These are phyloP conservation scores for Lanzia echinophila DNA, from an alignment of 2,329 filamentous ascomycete species.

Conservation along the genomic window DNA sequence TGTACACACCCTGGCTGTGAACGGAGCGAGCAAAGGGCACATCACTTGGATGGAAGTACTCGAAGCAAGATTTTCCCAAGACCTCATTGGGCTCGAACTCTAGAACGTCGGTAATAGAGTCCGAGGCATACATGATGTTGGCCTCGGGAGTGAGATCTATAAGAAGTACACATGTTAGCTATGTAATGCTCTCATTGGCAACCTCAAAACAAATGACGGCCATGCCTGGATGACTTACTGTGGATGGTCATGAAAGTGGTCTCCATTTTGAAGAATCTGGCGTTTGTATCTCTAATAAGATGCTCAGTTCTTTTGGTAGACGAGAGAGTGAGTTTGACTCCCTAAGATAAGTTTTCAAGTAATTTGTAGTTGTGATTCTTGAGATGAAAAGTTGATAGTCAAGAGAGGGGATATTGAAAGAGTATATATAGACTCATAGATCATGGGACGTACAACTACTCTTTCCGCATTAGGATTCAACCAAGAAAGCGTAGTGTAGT, in stretches of 20 bases:
- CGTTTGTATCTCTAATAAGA: conserved; percentile 32
- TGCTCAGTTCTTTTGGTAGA: conserved; percentile 27
- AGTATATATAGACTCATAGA: not conserved
- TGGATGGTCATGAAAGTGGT: conserved; percentile 90
- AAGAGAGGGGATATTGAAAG: not conserved
- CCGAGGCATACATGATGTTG: conserved; percentile 75
- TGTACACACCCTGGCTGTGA: conserved; percentile 64
- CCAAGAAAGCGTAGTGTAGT: not conserved
- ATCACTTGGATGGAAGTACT: conserved; percentile 74
- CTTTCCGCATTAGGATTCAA: not conserved
- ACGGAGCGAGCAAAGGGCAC: conserved; percentile 66
- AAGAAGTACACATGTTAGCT: conserved; percentile 13
- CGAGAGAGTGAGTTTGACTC: not conserved
- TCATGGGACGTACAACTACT: not conserved
- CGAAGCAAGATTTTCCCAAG: conserved; percentile 69
- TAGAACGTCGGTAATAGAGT: conserved; percentile 76
- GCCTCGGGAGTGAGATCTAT: conserved; percentile 69
- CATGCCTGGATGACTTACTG: conserved; percentile 46
- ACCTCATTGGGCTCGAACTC: conserved; percentile 74
- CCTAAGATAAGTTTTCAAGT: not conserved
- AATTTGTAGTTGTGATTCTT: not conserved
- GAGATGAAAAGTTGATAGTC: not conserved
- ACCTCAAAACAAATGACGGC: not conserved
- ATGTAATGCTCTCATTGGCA: conserved; percentile 7
- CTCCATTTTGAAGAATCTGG: conserved; percentile 52